phyloP scores from a whole-genome alignment of 345 rosid genomes.

The Melastoma malabathricum region DNA sequence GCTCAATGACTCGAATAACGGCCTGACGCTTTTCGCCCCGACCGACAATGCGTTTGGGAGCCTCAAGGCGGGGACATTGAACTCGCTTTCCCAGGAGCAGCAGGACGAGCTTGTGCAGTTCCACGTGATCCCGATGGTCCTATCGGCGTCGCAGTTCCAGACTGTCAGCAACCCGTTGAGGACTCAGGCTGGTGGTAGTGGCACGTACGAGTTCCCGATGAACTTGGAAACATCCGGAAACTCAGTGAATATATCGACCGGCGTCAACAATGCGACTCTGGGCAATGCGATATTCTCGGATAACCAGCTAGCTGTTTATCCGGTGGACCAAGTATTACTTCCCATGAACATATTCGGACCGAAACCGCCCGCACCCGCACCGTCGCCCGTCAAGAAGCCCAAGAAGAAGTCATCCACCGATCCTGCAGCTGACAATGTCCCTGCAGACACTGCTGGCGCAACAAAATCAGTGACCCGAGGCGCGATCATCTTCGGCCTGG shows the following conservation, averaged over 20 bases:
- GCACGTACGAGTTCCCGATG: constrained; percentile 40
- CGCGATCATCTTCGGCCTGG: no score
- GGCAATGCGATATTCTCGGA: constrained; percentile 47
- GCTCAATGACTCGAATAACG: constrained; percentile 60
- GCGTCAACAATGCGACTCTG: constrained; percentile 52
- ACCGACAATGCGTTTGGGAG: constrained; percentile 55
- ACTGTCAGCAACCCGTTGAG: constrained; percentile 84
- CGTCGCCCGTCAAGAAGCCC: constrained; percentile 29
- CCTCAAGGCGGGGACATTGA: constrained; percentile 59
- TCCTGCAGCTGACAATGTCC: neutral
- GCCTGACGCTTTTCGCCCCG: constrained; percentile 69
- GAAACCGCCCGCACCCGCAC: constrained; percentile 49
- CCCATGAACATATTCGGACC: constrained; percentile 62
- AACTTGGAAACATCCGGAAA: constrained; percentile 73
- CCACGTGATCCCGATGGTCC: constrained; percentile 53
- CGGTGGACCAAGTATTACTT: constrained; percentile 61
- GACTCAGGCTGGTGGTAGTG: constrained; percentile 68
- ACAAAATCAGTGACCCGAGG: no score
- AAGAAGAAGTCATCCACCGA: constrained; percentile 7
- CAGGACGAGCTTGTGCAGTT: constrained; percentile 71
- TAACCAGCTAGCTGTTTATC: constrained; percentile 56
- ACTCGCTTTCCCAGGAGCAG: constrained; percentile 51
- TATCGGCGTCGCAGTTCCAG: constrained; percentile 61
- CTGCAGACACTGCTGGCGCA: neutral
- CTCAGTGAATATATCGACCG: constrained; percentile 66